These are phyloP conservation scores for Entoloma clypeatum DNA, from an alignment of 1,284 basidiomycete genomes.

Conservation along the genomic window DNA sequence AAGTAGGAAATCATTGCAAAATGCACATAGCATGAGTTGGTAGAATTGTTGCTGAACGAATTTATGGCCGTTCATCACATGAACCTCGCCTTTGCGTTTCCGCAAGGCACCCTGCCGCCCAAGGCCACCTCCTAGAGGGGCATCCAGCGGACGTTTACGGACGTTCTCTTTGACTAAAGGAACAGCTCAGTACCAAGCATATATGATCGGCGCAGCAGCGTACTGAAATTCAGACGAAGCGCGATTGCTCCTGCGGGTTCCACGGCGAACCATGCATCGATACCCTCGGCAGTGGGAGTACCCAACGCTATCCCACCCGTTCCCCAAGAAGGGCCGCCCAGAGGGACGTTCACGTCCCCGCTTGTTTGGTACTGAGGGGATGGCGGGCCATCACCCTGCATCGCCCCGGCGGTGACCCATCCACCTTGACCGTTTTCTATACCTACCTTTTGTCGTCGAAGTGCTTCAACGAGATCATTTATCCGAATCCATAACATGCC, in stretches of 20 bases:
- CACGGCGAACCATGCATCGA: constrained; percentile 97
- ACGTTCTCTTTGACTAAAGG: constrained; percentile 90
- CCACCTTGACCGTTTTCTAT: constrained; percentile 82
- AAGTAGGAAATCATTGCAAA: constrained; percentile 96
- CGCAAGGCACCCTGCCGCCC: constrained; percentile 98
- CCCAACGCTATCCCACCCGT: constrained; percentile 30
- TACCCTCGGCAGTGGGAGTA: constrained; percentile 59
- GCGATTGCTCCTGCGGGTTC: constrained; percentile 96
- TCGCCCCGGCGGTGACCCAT: constrained; percentile 91
- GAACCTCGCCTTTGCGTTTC: constrained; percentile 97
- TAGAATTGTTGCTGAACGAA: constrained; percentile 98
- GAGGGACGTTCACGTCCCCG: constrained; percentile 56
- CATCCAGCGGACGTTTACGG: constrained; percentile 90
- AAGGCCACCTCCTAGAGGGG: constrained; percentile 68
- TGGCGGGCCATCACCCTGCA: constrained; percentile 55
- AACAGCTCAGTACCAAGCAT: constrained; percentile 13
- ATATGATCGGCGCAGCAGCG: constrained; percentile 28
- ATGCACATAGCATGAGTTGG: constrained; percentile 96
- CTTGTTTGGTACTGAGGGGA: constrained; percentile 36
- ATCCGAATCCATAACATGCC: constrained; percentile 96
- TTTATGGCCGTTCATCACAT: constrained; percentile 99
- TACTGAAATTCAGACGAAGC: constrained; percentile 86
- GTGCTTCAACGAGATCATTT: constrained; percentile 92
- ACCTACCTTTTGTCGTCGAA: constrained; percentile 89
- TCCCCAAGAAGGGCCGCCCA: constrained; percentile 40